Conservation (phyloP, 1,284 basidiomycete genomes). For the Pyrrhoderma noxium region DNA sequence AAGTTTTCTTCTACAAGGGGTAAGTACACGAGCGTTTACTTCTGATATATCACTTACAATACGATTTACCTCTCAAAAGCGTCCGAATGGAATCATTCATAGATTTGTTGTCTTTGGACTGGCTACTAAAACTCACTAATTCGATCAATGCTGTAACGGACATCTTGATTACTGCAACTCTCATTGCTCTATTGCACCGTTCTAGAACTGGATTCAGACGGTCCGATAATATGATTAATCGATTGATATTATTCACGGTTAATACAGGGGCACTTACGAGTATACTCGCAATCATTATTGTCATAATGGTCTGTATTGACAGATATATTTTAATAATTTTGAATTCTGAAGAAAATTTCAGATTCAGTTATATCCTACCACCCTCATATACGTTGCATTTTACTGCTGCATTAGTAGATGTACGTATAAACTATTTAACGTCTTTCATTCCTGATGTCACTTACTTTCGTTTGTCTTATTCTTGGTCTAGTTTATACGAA, state of each 20-base stretch:
- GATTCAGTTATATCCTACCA: conserved; percentile 9
- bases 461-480: too few species aligned
- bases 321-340: too few species aligned
- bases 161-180: conserved; percentile 12
- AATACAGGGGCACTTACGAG: conserved; percentile 18
- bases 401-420: conserved; percentile 9
- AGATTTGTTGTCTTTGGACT: conserved; percentile 1
- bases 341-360: too few species aligned
- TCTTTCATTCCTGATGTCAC: too few species aligned
- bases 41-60: neutral
- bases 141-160: conserved; percentile 13
- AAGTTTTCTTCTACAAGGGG: conserved; percentile 6
- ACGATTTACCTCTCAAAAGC: neutral
- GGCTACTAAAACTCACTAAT: conserved; percentile 8
- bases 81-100: neutral
- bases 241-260: conserved; percentile 16
- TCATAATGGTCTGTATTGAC: conserved; percentile 9
- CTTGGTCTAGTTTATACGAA: conserved; percentile 16
- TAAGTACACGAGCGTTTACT: neutral
- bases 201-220: conserved; percentile 17
- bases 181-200: conserved; percentile 14
- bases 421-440: neutral
- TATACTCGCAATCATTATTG: conserved; percentile 10
- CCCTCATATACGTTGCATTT: conserved; percentile 15
- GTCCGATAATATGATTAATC: conserved; percentile 17